Conservation (phyloP, 2,329 filamentous ascomycete species). For the Pezicula rhizophila region DNA sequence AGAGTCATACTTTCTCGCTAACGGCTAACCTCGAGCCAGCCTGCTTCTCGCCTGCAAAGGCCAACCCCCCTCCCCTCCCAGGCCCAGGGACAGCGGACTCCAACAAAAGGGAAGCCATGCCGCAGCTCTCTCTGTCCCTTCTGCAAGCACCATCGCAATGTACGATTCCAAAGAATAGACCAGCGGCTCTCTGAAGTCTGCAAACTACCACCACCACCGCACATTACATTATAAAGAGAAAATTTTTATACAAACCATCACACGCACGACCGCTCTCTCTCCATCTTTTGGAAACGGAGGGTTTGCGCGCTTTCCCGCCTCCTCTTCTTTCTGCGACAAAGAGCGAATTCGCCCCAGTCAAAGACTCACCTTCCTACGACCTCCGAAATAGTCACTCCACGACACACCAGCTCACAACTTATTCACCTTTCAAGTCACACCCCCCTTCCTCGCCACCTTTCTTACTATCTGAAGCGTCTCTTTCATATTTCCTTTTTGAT, state of each 20-base stretch:
- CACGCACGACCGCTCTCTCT: background rate
- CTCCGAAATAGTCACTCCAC: slow-evolving; percentile 1
- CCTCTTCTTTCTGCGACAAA: slow-evolving; percentile 1
- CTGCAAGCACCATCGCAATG: slow-evolving; percentile 19
- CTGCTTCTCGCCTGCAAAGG: background rate
- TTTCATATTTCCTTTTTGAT: slow-evolving; percentile 18
- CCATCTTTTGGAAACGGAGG: background rate
- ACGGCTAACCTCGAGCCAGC: background rate
- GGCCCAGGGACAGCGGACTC: slow-evolving; percentile 1
- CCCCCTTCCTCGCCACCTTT: slow-evolving; percentile 3
- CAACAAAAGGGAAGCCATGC: slow-evolving; percentile 16
- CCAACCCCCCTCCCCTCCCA: background rate
- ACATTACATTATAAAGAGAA: background rate
- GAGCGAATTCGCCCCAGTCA: background rate
- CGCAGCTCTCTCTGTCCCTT: slow-evolving; percentile 12
- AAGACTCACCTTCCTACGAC: background rate
- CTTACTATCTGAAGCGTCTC: slow-evolving; percentile 13
- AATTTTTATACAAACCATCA: background rate
- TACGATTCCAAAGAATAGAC: slow-evolving; percentile 22
- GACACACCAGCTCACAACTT: slow-evolving; percentile 1
- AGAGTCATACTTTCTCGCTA: slow-evolving; percentile 4
- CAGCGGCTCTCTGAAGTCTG: slow-evolving; percentile 28
- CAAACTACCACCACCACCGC: slow-evolving; percentile 6
- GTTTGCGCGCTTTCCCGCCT: background rate
- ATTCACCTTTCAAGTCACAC: slow-evolving; percentile 5